Percentiles rank a stretch among this genome's conserved stretches.
These are phyloP conservation scores for Chrysanthemum lavandulifolium DNA, from an alignment of 129 eudicot genomes.

Conservation along the genomic window DNA sequence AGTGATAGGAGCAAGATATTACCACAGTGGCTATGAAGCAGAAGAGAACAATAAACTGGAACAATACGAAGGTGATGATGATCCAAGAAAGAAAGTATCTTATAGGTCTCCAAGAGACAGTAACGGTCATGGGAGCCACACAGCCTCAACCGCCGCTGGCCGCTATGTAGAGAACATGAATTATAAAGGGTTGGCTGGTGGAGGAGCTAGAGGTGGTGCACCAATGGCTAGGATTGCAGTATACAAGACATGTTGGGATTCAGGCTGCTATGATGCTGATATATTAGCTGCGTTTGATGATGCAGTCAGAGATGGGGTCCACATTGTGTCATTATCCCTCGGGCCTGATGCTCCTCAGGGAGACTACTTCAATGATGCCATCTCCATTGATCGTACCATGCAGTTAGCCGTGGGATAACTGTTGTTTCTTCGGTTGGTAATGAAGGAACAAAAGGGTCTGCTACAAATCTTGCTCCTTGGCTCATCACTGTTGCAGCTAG, in stretches of 20 bases:
- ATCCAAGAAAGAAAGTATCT: conserved; percentile 40
- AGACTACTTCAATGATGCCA: conserved; percentile 80
- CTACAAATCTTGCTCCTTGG: conserved; percentile 89
- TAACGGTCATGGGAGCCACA: conserved; percentile 85
- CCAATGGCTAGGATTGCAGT: conserved; percentile 90
- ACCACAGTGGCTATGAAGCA: conserved; percentile 66
- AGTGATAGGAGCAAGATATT: conserved; percentile 83
- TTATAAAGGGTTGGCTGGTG: conserved; percentile 63
- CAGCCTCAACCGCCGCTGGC: conserved; percentile 87
- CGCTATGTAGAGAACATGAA: conserved; percentile 66
- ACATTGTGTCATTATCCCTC: conserved; percentile 63
- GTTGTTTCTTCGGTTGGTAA: conserved; percentile 90
- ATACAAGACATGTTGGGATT: conserved; percentile 86
- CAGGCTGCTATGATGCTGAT: conserved; percentile 83
- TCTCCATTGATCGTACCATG: conserved; percentile 78
- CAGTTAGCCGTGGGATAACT: conserved; percentile 69
- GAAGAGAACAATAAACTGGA: conserved; percentile 35
- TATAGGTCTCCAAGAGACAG: conserved; percentile 72
- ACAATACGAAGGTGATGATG: conserved; percentile 22
- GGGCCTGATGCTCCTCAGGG: conserved; percentile 83
- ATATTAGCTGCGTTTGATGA: conserved; percentile 86
- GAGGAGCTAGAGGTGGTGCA: conserved; percentile 87
- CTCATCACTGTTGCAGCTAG: conserved; percentile 84
- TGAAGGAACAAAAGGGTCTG: conserved; percentile 59
- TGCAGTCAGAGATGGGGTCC: conserved; percentile 85